These are phyloP conservation scores for Bryum argenteum DNA, from an alignment of 225 moss, liverwort and hornwort genomes.

Conservation along the genomic window DNA sequence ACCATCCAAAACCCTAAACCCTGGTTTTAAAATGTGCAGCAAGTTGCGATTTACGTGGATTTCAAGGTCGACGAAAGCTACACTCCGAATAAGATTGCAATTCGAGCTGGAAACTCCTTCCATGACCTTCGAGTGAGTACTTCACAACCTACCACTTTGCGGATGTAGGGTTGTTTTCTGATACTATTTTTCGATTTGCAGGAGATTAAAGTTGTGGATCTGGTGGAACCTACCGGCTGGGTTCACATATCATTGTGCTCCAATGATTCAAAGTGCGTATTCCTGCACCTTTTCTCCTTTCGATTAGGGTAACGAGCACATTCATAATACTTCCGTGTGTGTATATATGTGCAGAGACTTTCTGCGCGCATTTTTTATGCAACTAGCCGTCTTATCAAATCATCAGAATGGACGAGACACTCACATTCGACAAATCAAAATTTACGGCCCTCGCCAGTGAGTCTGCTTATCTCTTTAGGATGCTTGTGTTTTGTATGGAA, in stretches of 20 bases:
- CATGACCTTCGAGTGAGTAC: constrained; percentile 78
- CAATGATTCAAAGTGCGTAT: constrained; percentile 71
- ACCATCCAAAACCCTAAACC: constrained; percentile 31
- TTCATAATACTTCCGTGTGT: not conserved
- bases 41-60: constrained; percentile 82
- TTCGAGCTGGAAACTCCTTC: constrained; percentile 87
- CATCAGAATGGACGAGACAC: constrained; percentile 96
- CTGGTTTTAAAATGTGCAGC: constrained; percentile 46
- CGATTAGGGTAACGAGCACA: not conserved
- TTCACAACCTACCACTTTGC: not conserved
- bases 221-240: constrained; percentile 84
- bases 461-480: constrained; percentile 21
- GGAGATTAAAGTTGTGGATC: constrained; percentile 91
- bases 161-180: not conserved
- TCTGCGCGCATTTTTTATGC: constrained; percentile 86
- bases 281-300: not conserved
- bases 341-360: constrained; percentile 58
- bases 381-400: constrained; percentile 80
- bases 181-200: constrained; percentile 31
- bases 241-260: constrained; percentile 77
- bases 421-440: constrained; percentile 84
- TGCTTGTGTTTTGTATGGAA: not conserved
- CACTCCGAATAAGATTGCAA: constrained; percentile 89
- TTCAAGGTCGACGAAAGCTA: constrained; percentile 94
- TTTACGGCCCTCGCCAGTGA: constrained; percentile 88